Evolutionary conservation across 2,329 filamentous ascomycete genomes (phyloP).

Genomic region (Parasarocladium wereldwijsianum): DNA sequence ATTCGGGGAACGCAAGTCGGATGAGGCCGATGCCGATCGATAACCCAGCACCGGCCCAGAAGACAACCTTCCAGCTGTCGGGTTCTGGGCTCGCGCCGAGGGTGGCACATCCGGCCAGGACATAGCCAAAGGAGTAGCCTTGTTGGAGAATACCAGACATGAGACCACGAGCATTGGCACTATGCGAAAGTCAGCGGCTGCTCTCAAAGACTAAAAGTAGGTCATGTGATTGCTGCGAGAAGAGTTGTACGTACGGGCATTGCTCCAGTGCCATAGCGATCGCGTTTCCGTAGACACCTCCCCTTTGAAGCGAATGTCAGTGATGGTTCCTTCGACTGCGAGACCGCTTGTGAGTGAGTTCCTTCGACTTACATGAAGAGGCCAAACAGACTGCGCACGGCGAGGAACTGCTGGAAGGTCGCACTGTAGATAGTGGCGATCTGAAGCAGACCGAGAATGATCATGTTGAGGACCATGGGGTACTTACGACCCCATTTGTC

Average conservation of each 20-base stretch:
- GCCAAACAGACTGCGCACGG: conserved; percentile 57
- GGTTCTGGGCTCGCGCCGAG: conserved; percentile 52
- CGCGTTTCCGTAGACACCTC: conserved; percentile 65
- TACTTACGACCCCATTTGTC: conserved; percentile 73
- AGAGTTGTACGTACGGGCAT: conserved; percentile 36
- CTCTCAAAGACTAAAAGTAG: background rate
- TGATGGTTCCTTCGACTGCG: too few relatives aligned
- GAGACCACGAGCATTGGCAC: conserved; percentile 54
- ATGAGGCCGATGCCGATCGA: conserved; percentile 56
- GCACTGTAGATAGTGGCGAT: conserved; percentile 63
- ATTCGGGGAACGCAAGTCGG: conserved; percentile 57
- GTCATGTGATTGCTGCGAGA: conserved; percentile 1
- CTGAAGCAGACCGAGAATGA: conserved; percentile 51
- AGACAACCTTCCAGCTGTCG: conserved; percentile 60
- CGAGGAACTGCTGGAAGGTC: conserved; percentile 63
- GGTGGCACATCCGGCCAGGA: conserved; percentile 62
- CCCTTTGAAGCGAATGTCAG: too few relatives aligned
- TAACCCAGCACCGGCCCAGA: conserved; percentile 54
- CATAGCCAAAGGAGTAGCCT: conserved; percentile 68
- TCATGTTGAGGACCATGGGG: conserved; percentile 72
- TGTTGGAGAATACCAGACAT: conserved; percentile 75
- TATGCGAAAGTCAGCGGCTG: conserved; percentile 13
- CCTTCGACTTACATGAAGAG: too few relatives aligned
- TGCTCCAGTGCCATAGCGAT: conserved; percentile 67
- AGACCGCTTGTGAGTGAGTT: too few relatives aligned